These are phyloP conservation scores for Silene noctiflora DNA, from an alignment of 179 eudicot species.

Conservation along the genomic window DNA sequence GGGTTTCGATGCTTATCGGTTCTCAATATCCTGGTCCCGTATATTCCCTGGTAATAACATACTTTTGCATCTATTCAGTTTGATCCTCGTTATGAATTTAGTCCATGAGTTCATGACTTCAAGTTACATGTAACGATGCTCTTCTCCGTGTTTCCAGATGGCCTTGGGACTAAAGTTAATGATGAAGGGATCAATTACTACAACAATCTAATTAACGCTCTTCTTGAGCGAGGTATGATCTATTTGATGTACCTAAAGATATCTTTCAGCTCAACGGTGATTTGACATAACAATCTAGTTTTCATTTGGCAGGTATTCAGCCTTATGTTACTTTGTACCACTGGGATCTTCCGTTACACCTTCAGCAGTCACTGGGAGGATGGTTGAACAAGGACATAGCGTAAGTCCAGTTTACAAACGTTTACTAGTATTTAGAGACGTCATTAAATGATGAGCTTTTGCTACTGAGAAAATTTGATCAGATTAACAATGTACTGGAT, in stretches of 20 bases:
- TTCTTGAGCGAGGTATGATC: conserved; percentile 60
- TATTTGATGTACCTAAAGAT: neutral
- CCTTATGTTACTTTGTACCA: conserved; percentile 80
- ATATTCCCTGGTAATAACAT: conserved; percentile 55
- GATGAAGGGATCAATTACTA: conserved; percentile 70
- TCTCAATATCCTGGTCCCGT: conserved; percentile 82
- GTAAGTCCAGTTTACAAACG: conserved; percentile 39
- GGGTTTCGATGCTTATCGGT: conserved; percentile 69
- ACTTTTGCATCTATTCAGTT: neutral
- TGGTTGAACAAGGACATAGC: conserved; percentile 64
- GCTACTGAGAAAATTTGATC: too few relatives aligned
- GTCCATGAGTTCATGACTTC: neutral
- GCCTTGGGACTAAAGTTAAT: conserved; percentile 65
- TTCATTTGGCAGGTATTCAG: conserved; percentile 55
- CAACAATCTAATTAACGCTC: conserved; percentile 65
- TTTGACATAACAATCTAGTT: conserved; percentile 4
- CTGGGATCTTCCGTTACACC: conserved; percentile 89
- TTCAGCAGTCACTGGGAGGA: conserved; percentile 65
- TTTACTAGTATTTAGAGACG: neutral
- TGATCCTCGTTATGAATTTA: neutral
- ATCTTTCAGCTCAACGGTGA: conserved; percentile 2
- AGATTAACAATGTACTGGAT: too few relatives aligned
- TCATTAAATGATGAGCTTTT: neutral
- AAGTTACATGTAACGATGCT: neutral
- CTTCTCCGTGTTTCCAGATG: conserved; percentile 50